Percentiles rank a stretch among this genome's conserved stretches.
Conservation (phyloP, 164 flowering plant species). For the Liriodendron chinense region DNA sequence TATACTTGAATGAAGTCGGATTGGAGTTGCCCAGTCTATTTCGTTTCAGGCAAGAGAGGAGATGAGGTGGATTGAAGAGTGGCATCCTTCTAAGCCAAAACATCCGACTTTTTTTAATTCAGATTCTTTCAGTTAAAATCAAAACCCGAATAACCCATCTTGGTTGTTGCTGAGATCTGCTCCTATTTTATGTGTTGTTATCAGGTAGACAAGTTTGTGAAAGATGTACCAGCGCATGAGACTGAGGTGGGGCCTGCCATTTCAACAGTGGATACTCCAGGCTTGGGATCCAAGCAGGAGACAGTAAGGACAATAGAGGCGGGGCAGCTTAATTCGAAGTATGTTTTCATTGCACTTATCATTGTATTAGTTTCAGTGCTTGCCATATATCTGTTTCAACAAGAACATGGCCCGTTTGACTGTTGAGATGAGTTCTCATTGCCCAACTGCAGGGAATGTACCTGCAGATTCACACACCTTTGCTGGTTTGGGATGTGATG, state of each 20-base stretch:
- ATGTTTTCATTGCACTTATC: conserved; percentile 36
- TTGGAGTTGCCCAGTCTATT: background rate
- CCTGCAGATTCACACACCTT: background rate
- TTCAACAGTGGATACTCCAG: conserved; percentile 5
- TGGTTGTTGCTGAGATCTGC: too few species aligned
- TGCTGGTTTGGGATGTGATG: background rate
- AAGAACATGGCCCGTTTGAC: conserved; percentile 14
- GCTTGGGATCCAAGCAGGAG: conserved; percentile 20
- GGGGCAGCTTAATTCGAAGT: conserved; percentile 43
- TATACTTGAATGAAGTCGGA: background rate
- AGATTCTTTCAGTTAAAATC: too few species aligned
- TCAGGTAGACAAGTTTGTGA: conserved; percentile 30
- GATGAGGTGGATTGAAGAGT: too few species aligned
- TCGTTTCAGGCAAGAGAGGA: background rate
- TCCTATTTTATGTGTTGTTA: conserved; percentile 1
- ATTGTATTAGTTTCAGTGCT: conserved; percentile 35
- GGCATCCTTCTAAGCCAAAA: too few species aligned
- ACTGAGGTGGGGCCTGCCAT: conserved; percentile 23
- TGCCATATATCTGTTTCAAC: conserved; percentile 30
- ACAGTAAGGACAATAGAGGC: conserved; percentile 61
- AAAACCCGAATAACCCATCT: too few species aligned
- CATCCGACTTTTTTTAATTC: too few species aligned
- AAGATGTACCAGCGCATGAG: conserved; percentile 15
- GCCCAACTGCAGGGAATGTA: background rate
- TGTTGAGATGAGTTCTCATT: background rate